phyloP scores from a whole-genome alignment of 495 filamentous ascomycete species.

The Bacidia rubella region DNA sequence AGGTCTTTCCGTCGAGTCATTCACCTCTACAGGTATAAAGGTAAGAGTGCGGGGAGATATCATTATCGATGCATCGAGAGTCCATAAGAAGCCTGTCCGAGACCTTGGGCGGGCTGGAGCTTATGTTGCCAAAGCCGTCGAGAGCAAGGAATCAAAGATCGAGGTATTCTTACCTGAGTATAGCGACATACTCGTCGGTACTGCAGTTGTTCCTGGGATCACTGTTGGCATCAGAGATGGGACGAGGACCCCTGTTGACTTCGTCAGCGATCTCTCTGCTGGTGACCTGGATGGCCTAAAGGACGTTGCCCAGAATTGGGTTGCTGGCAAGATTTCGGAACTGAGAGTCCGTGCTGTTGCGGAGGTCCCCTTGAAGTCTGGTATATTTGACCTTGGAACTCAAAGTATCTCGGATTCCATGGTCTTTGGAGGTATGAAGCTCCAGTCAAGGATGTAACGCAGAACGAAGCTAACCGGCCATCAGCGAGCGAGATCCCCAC shows the following conservation, averaged over 20 bases:
- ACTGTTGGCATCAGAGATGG: constrained; percentile 64
- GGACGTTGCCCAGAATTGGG: constrained; percentile 73
- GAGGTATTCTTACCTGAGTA: constrained; percentile 77
- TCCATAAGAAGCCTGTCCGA: constrained; percentile 53
- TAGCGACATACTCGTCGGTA: constrained; percentile 61
- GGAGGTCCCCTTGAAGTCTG: constrained; percentile 56
- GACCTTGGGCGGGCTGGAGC: constrained; percentile 65
- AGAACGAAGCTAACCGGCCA: constrained; percentile 4
- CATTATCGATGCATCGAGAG: constrained; percentile 58
- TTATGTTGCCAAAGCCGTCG: constrained; percentile 63
- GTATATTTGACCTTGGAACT: constrained; percentile 59
- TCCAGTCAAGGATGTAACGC: constrained; percentile 32
- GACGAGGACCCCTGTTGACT: constrained; percentile 59
- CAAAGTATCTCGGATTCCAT: constrained; percentile 58
- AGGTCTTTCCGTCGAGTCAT: constrained; percentile 66
- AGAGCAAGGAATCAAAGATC: constrained; percentile 54
- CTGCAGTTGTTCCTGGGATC: constrained; percentile 58
- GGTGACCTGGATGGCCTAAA: constrained; percentile 68
- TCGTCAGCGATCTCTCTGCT: constrained; percentile 59
- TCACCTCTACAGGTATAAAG: constrained; percentile 61
- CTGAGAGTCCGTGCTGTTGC: constrained; percentile 59
- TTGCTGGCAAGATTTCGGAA: constrained; percentile 57
- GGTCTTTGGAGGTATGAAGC: constrained; percentile 60
- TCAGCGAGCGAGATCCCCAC: constrained; percentile 53
- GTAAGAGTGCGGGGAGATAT: constrained; percentile 72